Evolutionary conservation across 2,329 filamentous ascomycete genomes (phyloP), one percentile per base, ranked within the genome.

Genomic region (Trichoderma asperellum): DNA sequence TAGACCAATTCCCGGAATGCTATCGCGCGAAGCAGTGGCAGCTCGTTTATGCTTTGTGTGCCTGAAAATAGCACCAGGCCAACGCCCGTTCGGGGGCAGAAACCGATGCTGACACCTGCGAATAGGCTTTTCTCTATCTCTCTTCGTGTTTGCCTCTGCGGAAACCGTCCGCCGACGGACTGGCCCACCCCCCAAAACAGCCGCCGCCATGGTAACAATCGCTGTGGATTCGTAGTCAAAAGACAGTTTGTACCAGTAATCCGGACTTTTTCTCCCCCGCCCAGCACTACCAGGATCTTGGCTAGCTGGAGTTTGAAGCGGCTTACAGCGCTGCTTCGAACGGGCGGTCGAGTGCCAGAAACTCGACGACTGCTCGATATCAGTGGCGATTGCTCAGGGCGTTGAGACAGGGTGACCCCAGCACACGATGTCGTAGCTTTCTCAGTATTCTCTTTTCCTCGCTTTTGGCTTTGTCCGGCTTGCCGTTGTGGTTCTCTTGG

Each of bases 151-250:
- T 52, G 32, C 52, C 27, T 66, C 55, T 58, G 55, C 32, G 55
- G 32, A n/a, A 58, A 35, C 12, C 32, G 32, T 59, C 29, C 40
- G 47, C 61, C 40, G 49, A 64, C 24, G 40, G 34, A 7, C 1
- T 34, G 21, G 49, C 21, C 40, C 37, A 27, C 57, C 16, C 16
- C n/a, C 35, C 53, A 34, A 34, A 59, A 24, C 53, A 55, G 37
- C 57, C 65, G 47, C 65, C 65, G 65, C 27, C 47, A 68, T 61
- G 65, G 65, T 68, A 11, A 61, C 65, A 68, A 47, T 34, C 21
- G 57, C 65, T 40, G 65, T 68, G 65, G 65, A 55, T 55, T 60
- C 65, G 57, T 37, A 35, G 34, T 43, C 64, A 53, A 68, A 59
- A 47, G 64, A 40, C 55, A 29, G 32, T 35, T 21, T 40, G 57